Percentiles rank a stretch among this genome's conserved stretches.
phyloP scores from a whole-genome alignment of 352 stramenopile species.

The Pythium oligandrum region DNA sequence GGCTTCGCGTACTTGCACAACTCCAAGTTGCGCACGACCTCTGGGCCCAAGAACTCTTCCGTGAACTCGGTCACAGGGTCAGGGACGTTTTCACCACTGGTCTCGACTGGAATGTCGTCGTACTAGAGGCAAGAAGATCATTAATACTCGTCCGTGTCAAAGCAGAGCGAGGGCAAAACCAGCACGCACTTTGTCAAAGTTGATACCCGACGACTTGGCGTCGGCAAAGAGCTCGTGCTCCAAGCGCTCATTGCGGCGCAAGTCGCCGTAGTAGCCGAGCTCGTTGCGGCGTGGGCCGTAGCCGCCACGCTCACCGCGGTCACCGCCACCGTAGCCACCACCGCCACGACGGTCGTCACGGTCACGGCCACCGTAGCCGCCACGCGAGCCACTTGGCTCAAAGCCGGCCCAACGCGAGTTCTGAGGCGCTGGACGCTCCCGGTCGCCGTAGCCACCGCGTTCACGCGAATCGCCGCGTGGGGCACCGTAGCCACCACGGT shows the following conservation, averaged over 20 bases:
- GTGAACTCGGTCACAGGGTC: conserved; percentile 90
- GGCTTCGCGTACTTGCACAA: conserved; percentile 95
- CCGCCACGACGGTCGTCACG: conserved; percentile 24
- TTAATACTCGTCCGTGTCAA: too few relatives aligned
- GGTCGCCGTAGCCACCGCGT: not conserved
- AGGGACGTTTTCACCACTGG: conserved; percentile 90
- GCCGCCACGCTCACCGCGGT: conserved; percentile 30
- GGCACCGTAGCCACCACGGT: too few relatives aligned
- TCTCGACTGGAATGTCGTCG: conserved; percentile 98
- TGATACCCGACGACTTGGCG: conserved; percentile 94
- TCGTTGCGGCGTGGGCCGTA: conserved; percentile 86
- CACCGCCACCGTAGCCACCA: conserved; percentile 30
- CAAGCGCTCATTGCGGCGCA: conserved; percentile 87
- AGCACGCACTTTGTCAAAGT: conserved; percentile 91
- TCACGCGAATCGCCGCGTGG: too few relatives aligned
- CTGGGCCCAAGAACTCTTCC: conserved; percentile 86
- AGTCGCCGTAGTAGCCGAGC: conserved; percentile 96
- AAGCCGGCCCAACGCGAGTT: conserved; percentile 1
- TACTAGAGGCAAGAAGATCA: conserved; percentile 51
- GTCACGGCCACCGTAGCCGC: conserved; percentile 7
- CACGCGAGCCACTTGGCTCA: too few relatives aligned
- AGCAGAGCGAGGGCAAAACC: too few relatives aligned
- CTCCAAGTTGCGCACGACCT: conserved; percentile 90
- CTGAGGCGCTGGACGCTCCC: conserved; percentile 2
- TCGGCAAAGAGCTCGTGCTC: conserved; percentile 93